Percentiles rank a stretch among this genome's conserved stretches.
phyloP scores from a whole-genome alignment of 208 protist species.

The Leishmania amazonensis region DNA sequence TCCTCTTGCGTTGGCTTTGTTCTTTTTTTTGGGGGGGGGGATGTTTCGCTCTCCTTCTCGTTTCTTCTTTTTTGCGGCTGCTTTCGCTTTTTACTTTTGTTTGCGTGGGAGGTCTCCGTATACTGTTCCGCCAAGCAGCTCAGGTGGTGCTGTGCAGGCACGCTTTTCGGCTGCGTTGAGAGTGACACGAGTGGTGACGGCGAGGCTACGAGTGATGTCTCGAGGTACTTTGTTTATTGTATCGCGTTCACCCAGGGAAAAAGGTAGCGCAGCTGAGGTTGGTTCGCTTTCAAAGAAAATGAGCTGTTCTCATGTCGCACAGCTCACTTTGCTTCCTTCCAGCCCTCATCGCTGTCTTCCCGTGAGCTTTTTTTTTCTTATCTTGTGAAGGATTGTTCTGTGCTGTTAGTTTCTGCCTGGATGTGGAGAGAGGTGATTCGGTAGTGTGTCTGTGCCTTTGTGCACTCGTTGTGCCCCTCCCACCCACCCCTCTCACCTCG shows the following conservation, averaged over 20 bases:
- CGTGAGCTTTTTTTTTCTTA: background rate
- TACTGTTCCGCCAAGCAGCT: background rate
- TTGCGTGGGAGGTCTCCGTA: background rate
- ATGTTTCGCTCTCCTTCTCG: too few relatives aligned
- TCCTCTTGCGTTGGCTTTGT: background rate
- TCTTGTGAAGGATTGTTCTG: background rate
- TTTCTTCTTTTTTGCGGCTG: background rate
- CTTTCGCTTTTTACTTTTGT: background rate
- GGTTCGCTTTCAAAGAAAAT: background rate
- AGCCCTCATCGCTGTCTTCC: background rate
- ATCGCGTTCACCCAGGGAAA: background rate
- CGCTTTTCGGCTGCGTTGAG: background rate
- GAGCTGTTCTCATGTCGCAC: background rate
- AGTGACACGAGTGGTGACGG: background rate
- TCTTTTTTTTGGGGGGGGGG: background rate
- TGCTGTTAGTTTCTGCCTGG: background rate
- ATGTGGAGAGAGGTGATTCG: background rate
- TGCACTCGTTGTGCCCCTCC: background rate
- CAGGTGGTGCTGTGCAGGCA: background rate
- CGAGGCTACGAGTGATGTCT: background rate
- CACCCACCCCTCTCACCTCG: too few relatives aligned
- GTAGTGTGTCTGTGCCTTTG: background rate
- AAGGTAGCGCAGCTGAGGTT: background rate
- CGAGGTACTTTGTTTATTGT: conserved; percentile 6
- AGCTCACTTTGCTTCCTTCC: background rate